Evolutionary conservation across 2,329 filamentous ascomycete genomes (phyloP).

Genomic region (Myriosclerotinia scirpicola): DNA sequence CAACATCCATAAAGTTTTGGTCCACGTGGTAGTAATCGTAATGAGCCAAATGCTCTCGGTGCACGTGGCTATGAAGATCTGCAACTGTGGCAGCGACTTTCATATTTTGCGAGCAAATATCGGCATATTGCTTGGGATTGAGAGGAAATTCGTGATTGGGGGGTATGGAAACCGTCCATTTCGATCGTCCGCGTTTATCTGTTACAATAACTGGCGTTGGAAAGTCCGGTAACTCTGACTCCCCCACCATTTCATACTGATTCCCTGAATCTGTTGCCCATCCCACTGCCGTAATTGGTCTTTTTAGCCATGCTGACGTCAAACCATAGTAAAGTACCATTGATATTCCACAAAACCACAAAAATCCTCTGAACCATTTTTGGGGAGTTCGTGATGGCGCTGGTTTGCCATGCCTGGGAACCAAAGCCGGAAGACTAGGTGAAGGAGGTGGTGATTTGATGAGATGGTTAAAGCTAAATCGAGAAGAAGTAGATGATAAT

Average conservation of each 20-base stretch:
- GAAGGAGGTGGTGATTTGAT: slow-evolving; percentile 69
- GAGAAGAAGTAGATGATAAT: slow-evolving; percentile 59
- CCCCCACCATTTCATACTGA: slow-evolving; percentile 66
- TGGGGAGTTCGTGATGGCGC: slow-evolving; percentile 45
- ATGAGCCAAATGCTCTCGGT: slow-evolving; percentile 48
- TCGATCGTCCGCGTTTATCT: slow-evolving; percentile 62
- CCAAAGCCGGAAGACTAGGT: slow-evolving; percentile 66
- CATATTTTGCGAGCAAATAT: slow-evolving; percentile 67
- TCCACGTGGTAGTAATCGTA: slow-evolving; percentile 61
- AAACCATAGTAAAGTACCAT: slow-evolving; percentile 53
- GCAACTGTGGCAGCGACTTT: slow-evolving; percentile 62
- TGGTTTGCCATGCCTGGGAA: slow-evolving; percentile 63
- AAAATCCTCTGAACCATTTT: slow-evolving; percentile 41
- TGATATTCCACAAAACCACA: slow-evolving; percentile 54
- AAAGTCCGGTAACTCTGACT: slow-evolving; percentile 65
- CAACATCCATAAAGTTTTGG: slow-evolving; percentile 70
- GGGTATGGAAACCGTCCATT: slow-evolving; percentile 83
- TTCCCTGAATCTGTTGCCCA: slow-evolving; percentile 47
- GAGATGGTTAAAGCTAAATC: slow-evolving; percentile 67
- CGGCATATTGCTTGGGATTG: slow-evolving; percentile 61
- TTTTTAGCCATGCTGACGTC: slow-evolving; percentile 40
- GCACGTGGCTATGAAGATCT: slow-evolving; percentile 48
- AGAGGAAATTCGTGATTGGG: slow-evolving; percentile 66
- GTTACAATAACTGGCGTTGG: slow-evolving; percentile 71
- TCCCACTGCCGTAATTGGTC: slow-evolving; percentile 41